Evolutionary conservation across 2,329 filamentous ascomycete species (phyloP).

Genomic region (Penicillium sp.): DNA sequence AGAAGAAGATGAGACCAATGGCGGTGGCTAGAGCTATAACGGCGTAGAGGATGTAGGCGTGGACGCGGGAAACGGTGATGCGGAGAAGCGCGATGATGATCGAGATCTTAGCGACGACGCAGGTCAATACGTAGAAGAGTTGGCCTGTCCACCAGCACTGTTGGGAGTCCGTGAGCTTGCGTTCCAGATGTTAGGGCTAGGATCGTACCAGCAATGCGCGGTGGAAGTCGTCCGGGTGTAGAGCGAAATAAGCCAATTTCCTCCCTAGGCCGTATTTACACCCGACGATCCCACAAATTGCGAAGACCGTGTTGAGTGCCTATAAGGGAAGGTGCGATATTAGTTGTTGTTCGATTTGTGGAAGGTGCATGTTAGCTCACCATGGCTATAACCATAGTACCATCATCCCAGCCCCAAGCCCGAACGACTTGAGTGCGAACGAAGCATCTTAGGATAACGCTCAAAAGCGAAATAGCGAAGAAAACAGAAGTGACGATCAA

Average conservation of each 20-base stretch:
- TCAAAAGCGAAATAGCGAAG: slow-evolving; percentile 38
- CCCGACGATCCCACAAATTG: slow-evolving; percentile 25
- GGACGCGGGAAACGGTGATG: slow-evolving; percentile 44
- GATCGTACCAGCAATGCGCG: slow-evolving; percentile 23
- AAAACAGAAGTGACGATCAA: slow-evolving; percentile 34
- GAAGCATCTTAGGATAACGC: slow-evolving; percentile 39
- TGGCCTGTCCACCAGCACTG: slow-evolving; percentile 52
- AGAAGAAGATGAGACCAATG: slow-evolving; percentile 47
- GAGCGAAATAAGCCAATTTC: slow-evolving; percentile 16
- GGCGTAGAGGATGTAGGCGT: slow-evolving; percentile 46
- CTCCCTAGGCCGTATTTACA: slow-evolving; percentile 23
- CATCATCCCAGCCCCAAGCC: slow-evolving; percentile 37
- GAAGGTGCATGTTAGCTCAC: slow-evolving; percentile 11
- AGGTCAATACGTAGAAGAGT: slow-evolving; percentile 49
- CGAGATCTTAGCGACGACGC: slow-evolving; percentile 47
- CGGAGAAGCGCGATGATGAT: slow-evolving; percentile 53
- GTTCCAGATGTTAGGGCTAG: not conserved
- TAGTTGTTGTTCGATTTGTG: not conserved
- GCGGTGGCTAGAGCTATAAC: slow-evolving; percentile 42
- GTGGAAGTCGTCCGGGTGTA: slow-evolving; percentile 17
- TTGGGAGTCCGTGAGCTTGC: not conserved
- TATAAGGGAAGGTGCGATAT: slow-evolving; percentile 1
- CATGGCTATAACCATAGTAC: slow-evolving; percentile 30
- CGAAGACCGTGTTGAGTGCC: slow-evolving; percentile 26
- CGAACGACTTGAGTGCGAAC: slow-evolving; percentile 41